Base-by-base conservation (phyloP, 2,329 filamentous ascomycete species). In the Claviceps monticola region DNA sequence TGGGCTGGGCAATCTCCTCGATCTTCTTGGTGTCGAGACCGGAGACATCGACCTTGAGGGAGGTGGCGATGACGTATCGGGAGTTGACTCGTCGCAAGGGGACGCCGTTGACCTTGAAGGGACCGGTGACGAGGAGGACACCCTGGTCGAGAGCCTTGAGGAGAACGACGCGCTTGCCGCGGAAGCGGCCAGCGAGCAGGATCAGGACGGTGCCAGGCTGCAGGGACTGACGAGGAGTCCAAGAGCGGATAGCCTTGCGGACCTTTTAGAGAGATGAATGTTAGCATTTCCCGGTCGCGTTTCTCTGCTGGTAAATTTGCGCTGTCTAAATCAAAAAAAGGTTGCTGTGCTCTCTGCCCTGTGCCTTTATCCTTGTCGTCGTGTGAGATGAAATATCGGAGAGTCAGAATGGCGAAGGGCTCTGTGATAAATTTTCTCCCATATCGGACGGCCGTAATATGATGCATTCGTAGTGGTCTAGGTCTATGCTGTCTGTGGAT, bases 31-130 rank as follows among this genome's bases (percentile, higher is more conserved):
- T 67, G 75, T 97, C 91, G 65, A 98, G 75, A 68, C 88, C 88
- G 61, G 79, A 76, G 67, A 98, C 74, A 71, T 91, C 84, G 68
- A 95, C 80, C 75, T 84, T 87, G 71, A 84, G 83, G 66, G 84
- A 88, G 67, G 88, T 94, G 69, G 87, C 88, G 71, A 94, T 94
- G 70, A 94, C 88, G 76, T 93, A 94, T 75, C 87, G 84, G 71
- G 88, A 79, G 79, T 94, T 94, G 71, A 94, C 87, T 73, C 87
- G 83, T 76, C 93, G 86, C 69, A 98, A 85, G 64, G 93, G 93
- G 62, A 98, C 93, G 74, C 93, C 93, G 80, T 98, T 98, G 79
- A 98, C 86, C 86, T 97, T 98, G 87, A 97, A 98, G 71, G 93
- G 93, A 67, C 93, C 93, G 71, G 93, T 98, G 68, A 98, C 89